Evolutionary conservation across 2,329 filamentous ascomycete genomes (phyloP).

Genomic region (Waltergamsia citrina): DNA sequence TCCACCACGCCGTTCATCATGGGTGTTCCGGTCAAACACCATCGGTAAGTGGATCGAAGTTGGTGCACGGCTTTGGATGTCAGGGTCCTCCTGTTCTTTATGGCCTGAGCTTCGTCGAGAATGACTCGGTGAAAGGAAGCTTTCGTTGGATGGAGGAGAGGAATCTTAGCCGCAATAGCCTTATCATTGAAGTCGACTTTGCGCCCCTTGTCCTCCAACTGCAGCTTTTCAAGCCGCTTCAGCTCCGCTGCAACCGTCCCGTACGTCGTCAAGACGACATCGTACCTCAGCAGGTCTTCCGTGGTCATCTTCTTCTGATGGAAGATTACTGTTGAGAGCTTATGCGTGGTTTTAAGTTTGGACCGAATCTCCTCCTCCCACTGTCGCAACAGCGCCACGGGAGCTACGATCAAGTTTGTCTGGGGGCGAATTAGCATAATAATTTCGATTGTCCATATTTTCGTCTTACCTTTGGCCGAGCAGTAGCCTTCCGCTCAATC

Average conservation of each 20-base stretch:
- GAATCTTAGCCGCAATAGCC: conserved; percentile 28
- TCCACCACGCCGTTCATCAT: conserved; percentile 84
- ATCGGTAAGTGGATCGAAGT: conserved; percentile 61
- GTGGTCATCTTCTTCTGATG: conserved; percentile 58
- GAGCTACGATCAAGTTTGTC: conserved; percentile 77
- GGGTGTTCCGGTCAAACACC: conserved; percentile 75
- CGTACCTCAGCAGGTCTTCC: conserved; percentile 54
- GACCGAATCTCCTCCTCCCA: conserved; percentile 73
- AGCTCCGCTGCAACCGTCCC: conserved; percentile 59
- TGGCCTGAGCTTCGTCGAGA: conserved; percentile 76
- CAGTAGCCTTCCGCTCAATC: conserved; percentile 51
- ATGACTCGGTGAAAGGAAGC: conserved; percentile 72
- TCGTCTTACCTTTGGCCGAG: conserved; percentile 19
- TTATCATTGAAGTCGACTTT: conserved; percentile 25
- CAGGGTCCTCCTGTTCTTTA: conserved; percentile 70
- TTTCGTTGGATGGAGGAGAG: conserved; percentile 48
- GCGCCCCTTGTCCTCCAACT: conserved; percentile 35
- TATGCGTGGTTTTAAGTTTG: conserved; percentile 52
- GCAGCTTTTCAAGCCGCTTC: conserved; percentile 49
- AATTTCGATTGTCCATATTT: background rate
- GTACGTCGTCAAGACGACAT: conserved; percentile 81
- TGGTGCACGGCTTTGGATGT: conserved; percentile 58
- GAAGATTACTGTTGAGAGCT: conserved; percentile 57
- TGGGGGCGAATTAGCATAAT: conserved; percentile 24
- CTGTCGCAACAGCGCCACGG: conserved; percentile 70